Percentiles rank a stretch among this genome's conserved stretches.
These are phyloP conservation scores for Sequoia sempervirens DNA, from an alignment of 75 land plant species.

Conservation along the genomic window DNA sequence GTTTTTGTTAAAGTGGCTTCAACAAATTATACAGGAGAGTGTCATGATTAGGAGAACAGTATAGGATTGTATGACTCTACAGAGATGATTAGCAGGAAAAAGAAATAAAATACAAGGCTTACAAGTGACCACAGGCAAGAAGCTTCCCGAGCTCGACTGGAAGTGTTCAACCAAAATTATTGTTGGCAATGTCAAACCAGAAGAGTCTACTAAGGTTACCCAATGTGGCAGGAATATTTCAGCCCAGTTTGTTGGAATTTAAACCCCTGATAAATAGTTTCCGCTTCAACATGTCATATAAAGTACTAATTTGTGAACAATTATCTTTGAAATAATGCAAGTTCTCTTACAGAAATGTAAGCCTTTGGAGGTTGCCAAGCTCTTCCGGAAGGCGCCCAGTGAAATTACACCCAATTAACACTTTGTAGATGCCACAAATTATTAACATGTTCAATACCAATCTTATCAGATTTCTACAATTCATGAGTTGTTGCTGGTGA, in stretches of 20 bases:
- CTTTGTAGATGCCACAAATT: constrained; percentile 1
- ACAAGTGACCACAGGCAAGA: constrained; percentile 55
- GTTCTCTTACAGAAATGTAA: constrained; percentile 3
- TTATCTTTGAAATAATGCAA: too few species aligned
- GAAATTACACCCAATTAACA: constrained; percentile 15
- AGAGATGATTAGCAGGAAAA: neutral
- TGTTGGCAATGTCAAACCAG: constrained; percentile 63
- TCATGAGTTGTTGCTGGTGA: too few species aligned
- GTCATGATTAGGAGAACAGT: neutral
- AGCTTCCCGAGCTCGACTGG: constrained; percentile 62
- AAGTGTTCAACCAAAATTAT: constrained; percentile 48
- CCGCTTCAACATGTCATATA: neutral
- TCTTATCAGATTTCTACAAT: too few species aligned
- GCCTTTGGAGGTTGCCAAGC: constrained; percentile 12
- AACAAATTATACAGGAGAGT: neutral
- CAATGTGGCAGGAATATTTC: constrained; percentile 55
- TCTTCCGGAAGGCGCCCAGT: constrained; percentile 17
- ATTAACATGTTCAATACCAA: too few species aligned
- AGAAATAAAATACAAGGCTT: constrained; percentile 9
- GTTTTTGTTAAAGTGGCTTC: constrained; percentile 80
- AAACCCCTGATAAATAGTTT: constrained; percentile 32
- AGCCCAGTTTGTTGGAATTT: constrained; percentile 60
- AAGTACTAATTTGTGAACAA: neutral
- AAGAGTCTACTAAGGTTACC: constrained; percentile 57
- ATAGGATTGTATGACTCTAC: neutral